Base-by-base conservation (phyloP, 768 basidiomycete genomes). In the Agaricus subrufescens region DNA sequence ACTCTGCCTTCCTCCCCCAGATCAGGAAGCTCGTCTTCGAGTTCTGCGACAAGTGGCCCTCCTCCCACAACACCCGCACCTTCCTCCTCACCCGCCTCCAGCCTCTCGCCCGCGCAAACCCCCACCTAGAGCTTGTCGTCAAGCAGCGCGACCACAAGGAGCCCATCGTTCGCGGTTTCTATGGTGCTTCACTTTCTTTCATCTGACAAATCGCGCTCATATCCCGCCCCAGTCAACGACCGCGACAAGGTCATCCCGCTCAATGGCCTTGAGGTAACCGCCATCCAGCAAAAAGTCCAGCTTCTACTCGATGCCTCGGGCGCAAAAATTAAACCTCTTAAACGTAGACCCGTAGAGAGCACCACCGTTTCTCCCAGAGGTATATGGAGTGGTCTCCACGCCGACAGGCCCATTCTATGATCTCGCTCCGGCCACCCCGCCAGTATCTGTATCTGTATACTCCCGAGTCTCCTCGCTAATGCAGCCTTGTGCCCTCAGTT, bases 381-480 rank as follows among this genome's bases (percentile, higher is more conserved):
- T 52, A 90, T 94, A 60, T 94, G 91, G 92, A 89, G 87, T 66
- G 91, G 92, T 19, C 71, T 94, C 59, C 93, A 95, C 63, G 88
- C 88, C 61, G 82, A 85, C 63, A 81, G 85, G 54, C 85, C 87
- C 15, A 53, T 62, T 10, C 71, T 81, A 57, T 82, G 67, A 70
- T 60, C 59, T 49, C 34, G 45, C 1, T 19, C 19, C 19, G 19
- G 19, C 19, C 19, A 19, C 19, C 19, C 19, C 19, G 19, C 19
- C 19, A 58, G 48, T 48, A 51, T 56, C 50, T 63, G 54, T 60
- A 54, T 51, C 45, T 46, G 53, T 39, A 52, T 31, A 31, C 31
- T 31, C 31, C 31, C 9, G 31, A 31, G 43, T 23, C 52, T 14
- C 50, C 38, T 47, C 12, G 42, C 44, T 57, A 50, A 50, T 29